Conservation (phyloP, 1,284 basidiomycete species). For the Pascua guehoae region DNA sequence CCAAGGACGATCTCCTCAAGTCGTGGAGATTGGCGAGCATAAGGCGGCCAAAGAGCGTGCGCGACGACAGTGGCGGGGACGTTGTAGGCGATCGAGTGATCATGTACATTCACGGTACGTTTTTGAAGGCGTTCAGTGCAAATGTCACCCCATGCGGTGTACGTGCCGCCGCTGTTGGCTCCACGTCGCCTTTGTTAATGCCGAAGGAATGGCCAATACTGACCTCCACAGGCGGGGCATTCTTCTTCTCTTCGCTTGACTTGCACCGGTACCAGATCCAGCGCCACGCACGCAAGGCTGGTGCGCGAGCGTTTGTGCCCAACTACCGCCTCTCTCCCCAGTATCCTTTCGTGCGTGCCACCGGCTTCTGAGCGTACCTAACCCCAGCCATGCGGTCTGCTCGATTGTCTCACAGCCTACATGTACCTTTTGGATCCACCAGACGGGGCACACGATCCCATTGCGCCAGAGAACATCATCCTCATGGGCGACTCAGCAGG, state of each 20-base stretch:
- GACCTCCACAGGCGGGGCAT: constrained; percentile 42
- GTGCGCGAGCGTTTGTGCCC: constrained; percentile 71
- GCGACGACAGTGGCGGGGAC: constrained; percentile 36
- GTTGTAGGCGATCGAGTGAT: constrained; percentile 45
- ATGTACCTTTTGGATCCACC: constrained; percentile 69
- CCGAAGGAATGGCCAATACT: background rate
- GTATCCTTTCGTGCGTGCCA: constrained; percentile 82
- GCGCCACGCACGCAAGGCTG: constrained; percentile 83
- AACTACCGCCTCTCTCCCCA: constrained; percentile 86
- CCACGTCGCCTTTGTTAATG: background rate
- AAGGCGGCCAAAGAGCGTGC: constrained; percentile 17
- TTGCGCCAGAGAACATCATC: constrained; percentile 76
- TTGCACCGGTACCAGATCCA: constrained; percentile 69
- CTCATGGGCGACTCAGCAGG: constrained; percentile 90
- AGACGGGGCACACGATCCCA: constrained; percentile 65
- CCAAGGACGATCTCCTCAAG: background rate
- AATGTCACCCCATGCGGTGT: background rate
- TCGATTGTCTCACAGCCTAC: constrained; percentile 52
- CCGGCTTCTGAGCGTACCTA: constrained; percentile 10
- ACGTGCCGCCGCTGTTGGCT: background rate
- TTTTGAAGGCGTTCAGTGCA: constrained; percentile 8
- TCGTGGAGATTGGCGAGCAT: constrained; percentile 1
- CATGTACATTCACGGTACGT: constrained; percentile 46
- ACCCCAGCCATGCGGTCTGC: constrained; percentile 53
- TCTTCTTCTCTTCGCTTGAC: constrained; percentile 46